phyloP scores from a whole-genome alignment of 1,284 basidiomycete species.

The Apiotrichum sp. region DNA sequence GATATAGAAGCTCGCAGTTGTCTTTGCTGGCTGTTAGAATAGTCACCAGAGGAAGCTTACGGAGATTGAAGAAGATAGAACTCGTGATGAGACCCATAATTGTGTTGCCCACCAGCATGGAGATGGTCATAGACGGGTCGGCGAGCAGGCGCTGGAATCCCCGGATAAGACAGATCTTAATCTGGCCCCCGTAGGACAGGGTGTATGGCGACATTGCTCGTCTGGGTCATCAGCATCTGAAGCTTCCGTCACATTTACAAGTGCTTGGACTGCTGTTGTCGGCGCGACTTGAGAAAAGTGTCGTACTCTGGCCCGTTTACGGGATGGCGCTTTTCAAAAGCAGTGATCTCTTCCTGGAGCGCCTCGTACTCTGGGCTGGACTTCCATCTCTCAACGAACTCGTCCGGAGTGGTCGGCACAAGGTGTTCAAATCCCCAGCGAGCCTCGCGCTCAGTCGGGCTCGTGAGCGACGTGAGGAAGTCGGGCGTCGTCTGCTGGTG shows the following conservation, averaged over 20 bases:
- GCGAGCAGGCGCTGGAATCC: slow-evolving; percentile 46
- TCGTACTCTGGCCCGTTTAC: slow-evolving; percentile 43
- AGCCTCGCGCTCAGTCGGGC: slow-evolving; percentile 55
- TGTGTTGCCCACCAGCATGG: slow-evolving; percentile 46
- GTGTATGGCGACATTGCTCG: slow-evolving; percentile 46
- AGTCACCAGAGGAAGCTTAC: not conserved
- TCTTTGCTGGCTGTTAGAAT: slow-evolving; percentile 11
- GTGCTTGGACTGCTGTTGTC: slow-evolving; percentile 48
- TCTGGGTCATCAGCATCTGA: slow-evolving; percentile 8
- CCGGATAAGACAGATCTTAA: slow-evolving; percentile 47
- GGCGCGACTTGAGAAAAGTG: slow-evolving; percentile 45
- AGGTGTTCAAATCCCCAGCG: slow-evolving; percentile 50
- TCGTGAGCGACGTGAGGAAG: slow-evolving; percentile 59
- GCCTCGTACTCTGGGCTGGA: slow-evolving; percentile 35
- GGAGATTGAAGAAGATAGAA: slow-evolving; percentile 47
- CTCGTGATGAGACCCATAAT: slow-evolving; percentile 47
- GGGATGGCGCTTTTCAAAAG: slow-evolving; percentile 44
- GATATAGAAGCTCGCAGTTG: slow-evolving; percentile 31
- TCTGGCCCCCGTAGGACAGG: slow-evolving; percentile 45
- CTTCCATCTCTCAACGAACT: slow-evolving; percentile 52
- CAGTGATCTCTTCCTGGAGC: slow-evolving; percentile 42
- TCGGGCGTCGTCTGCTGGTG: slow-evolving; percentile 50
- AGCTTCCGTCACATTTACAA: too few species aligned
- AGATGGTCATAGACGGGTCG: slow-evolving; percentile 46
- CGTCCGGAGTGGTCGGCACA: slow-evolving; percentile 58